Evolutionary conservation across 23 red algal species (phyloP), one percentile per base, ranked within the genome.

Genomic region (Gracilaria vermiculophylla): DNA sequence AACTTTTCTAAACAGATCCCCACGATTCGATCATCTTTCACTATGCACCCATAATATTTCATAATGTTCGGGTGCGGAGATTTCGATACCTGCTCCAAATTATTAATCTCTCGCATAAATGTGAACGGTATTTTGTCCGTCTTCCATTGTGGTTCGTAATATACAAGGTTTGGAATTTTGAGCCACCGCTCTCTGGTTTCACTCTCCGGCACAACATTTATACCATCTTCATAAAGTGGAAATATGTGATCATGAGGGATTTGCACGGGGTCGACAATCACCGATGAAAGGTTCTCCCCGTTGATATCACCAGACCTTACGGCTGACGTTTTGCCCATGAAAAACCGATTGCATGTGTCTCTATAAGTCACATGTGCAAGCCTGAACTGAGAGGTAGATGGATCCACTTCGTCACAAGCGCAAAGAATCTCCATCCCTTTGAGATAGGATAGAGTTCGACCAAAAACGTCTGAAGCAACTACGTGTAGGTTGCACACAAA

Each of bases 211-310:
- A 33, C 70, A 76, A 41, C 48, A 51, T 16, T 49, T 49, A 76
- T 49, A 5, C 48, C 48, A 53, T 49, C 39, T 49, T 49, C 70
- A 29, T 51, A 49, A 49, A 53, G 23, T 53, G 70, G 70, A 53
- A 76, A 76, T 21, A 76, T 49, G 48, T 76, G 70, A 76, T 53
- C 70, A 49, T 51, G 16, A 53, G 70, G 70, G 70, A 76, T 76
- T 12, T 49, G 32, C 70, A 76, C 70, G 61, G 61, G 61, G 21
- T 66, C 16, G 34, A 34, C 61, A 66, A 66, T 66, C 41, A 76
- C 32, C 48, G 41, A 25, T 23, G 41, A 49, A 32, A 76, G 70
- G 41, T 76, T 76, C 50, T 76, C 36, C 11, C 23, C 37, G 50
- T 76, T 76, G 70, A 51, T 53, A 29, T 76, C 70, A 53, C 50